Evolutionary conservation across 2,329 filamentous ascomycete species (phyloP).

Genomic region (Fusarium sp.): DNA sequence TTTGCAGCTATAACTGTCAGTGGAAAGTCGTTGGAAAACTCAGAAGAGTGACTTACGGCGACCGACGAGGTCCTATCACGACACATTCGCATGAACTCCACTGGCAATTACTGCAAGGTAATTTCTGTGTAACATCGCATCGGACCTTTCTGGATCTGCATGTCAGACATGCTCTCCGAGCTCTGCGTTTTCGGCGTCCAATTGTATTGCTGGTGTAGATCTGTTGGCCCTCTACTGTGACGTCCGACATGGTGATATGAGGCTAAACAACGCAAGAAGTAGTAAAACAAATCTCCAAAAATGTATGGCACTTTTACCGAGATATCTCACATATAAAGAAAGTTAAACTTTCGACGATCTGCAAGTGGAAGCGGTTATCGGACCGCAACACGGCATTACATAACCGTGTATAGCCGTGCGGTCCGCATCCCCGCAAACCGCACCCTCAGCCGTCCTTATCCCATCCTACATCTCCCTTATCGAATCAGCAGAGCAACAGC

Average conservation of each 20-base stretch:
- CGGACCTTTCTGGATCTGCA: conserved; percentile 18
- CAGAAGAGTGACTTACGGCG: background rate
- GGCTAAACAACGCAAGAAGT: rapidly evolving
- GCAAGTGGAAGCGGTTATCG: background rate
- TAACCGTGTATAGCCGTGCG: conserved; percentile 16
- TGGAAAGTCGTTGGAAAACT: no score
- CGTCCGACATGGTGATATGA: background rate
- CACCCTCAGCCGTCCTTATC: background rate
- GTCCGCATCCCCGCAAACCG: background rate
- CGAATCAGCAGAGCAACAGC: background rate
- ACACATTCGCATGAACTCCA: conserved; percentile 10
- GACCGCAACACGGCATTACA: conserved; percentile 11
- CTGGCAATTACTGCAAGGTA: conserved; percentile 15
- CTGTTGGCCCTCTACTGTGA: background rate
- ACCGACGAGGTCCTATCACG: conserved; percentile 1
- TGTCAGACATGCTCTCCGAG: conserved; percentile 4
- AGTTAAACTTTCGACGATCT: background rate
- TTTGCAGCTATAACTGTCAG: background rate
- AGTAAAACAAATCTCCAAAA: rapidly evolving
- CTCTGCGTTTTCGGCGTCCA: background rate
- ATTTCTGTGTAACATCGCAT: conserved; percentile 16
- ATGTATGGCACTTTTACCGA: rapidly evolving
- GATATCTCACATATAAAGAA: background rate
- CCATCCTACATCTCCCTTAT: background rate
- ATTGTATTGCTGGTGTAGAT: background rate